A percentile compares a stretch with the other conserved stretches of the same genome.
Conservation (phyloP, 2,329 filamentous ascomycete species). For the Sporothrix pseudoabietina region DNA sequence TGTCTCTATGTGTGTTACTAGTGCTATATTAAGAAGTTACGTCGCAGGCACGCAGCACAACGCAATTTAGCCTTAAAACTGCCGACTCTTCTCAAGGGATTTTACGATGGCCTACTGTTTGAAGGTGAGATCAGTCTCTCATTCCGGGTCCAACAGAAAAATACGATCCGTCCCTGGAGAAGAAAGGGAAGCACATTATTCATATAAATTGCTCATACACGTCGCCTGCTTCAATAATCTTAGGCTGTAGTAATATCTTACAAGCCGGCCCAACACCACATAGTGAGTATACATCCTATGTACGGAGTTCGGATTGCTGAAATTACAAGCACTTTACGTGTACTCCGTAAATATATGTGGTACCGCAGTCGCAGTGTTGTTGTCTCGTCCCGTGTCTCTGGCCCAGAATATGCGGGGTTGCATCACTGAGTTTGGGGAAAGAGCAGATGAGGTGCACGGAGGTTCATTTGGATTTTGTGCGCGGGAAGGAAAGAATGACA, state of each 20-base stretch:
- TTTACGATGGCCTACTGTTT: not conserved
- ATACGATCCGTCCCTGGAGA: not conserved
- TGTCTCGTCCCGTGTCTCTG: not conserved
- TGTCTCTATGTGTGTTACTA: not conserved
- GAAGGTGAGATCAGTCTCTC: not conserved
- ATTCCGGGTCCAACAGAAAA: not conserved
- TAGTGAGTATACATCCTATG: not conserved
- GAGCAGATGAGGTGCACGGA: conserved; percentile 2
- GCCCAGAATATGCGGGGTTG: conserved; percentile 20
- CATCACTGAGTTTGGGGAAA: conserved; percentile 7
- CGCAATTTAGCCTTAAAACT: not conserved
- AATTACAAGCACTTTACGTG: not conserved
- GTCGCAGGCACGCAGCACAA: not conserved
- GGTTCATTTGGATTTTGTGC: not conserved
- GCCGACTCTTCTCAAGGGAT: not conserved
- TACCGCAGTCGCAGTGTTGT: not conserved
- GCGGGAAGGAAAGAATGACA: not conserved
- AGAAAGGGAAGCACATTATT: not conserved
- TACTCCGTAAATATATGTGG: too few relatives aligned
- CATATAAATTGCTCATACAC: not conserved
- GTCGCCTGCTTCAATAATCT: not conserved
- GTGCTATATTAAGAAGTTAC: not conserved
- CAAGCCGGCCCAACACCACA: not conserved
- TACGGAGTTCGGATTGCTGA: not conserved
- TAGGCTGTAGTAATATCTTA: not conserved